Base-by-base conservation (phyloP, 2,329 filamentous ascomycete genomes). In the Fusarium abutilonis region DNA sequence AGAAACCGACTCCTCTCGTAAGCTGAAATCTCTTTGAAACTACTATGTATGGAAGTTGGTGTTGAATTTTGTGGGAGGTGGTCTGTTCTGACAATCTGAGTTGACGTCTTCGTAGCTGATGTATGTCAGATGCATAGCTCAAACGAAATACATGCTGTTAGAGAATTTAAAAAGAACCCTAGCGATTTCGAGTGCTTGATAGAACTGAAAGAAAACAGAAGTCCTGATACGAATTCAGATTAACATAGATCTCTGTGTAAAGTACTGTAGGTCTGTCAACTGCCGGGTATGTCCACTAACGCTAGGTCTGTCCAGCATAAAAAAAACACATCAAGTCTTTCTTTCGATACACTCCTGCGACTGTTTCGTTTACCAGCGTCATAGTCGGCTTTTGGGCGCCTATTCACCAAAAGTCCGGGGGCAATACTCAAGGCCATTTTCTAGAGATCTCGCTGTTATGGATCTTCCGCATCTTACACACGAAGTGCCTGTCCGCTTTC, bases 401-500 rank as follows among this genome's bases (percentile, higher is more conserved):
- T 13, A 11, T 13, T n/a, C 6, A 14, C 9, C 19, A 38, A 14
- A 13, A 11, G 9, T 9, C 9, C 14, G 4, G 9, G 6, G 17
- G 11, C 9, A 21, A 38, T 10, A 15, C 14, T 17, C 45, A 13
- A 10, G 17, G 4, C 9, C 19, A 9, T 29, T 31, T 15, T 7
- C 17, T 5, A 26, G 23, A 41, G 7, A 15, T 23, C 10, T 17
- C n/a, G 10, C 23, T 9, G 21, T 17, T 8, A 70, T 69, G 66
- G 45, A 63, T 38, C 64, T 58, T 17, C 64, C 64, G 2, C 9
- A 45, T 14, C 56, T 71, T 11, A 13, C 59, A 7, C 41, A 59
- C 3, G 42, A 47, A 50, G 9, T 28, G 5, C 65, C 70, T 2
- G 42, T 57, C n/a, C 70, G 68, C 9, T 67, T 72, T 40, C 64